Percentiles rank a stretch among this genome's conserved stretches.
Conservation (phyloP, 1,139 yeast genomes). For the Yamadazyma diospyri region DNA sequence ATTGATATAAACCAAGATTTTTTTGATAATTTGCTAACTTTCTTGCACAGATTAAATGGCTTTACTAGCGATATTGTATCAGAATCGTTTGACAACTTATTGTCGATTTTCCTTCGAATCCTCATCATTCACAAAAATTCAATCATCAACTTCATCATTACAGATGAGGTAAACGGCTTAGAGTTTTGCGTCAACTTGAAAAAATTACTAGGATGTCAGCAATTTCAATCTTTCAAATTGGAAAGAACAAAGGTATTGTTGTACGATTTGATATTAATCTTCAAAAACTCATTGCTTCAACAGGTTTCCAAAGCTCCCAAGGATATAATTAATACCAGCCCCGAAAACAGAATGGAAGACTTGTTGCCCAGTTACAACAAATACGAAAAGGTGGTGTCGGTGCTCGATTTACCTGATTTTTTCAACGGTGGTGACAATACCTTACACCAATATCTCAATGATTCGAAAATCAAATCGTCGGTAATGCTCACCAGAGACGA, state of each 20-base stretch:
- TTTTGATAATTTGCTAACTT: constrained; percentile 10
- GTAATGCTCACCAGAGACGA: constrained; percentile 35
- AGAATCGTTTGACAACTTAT: constrained; percentile 7
- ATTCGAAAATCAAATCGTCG: constrained; percentile 21
- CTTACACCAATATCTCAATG: constrained; percentile 21
- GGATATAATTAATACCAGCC: not conserved
- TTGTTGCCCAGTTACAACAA: constrained; percentile 5
- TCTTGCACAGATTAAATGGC: constrained; percentile 5
- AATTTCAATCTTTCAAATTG: constrained; percentile 30
- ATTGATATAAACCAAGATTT: constrained; percentile 16
- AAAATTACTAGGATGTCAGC: constrained; percentile 40
- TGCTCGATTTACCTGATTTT: constrained; percentile 34
- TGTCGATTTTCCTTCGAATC: constrained; percentile 50
- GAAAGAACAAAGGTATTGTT: constrained; percentile 56
- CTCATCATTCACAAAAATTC: constrained; percentile 55
- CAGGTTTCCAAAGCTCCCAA: constrained; percentile 6
- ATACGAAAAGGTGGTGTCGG: constrained; percentile 9
- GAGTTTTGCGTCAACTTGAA: constrained; percentile 44
- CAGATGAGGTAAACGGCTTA: constrained; percentile 25
- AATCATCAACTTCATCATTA: constrained; percentile 29
- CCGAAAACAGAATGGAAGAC: not conserved
- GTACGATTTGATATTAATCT: constrained; percentile 58
- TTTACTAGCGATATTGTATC: not conserved
- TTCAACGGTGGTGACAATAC: constrained; percentile 24
- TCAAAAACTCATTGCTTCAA: constrained; percentile 6